Evolutionary conservation across 352 stramenopile genomes (phyloP).

Genomic region (Phytopythium aichiense): DNA sequence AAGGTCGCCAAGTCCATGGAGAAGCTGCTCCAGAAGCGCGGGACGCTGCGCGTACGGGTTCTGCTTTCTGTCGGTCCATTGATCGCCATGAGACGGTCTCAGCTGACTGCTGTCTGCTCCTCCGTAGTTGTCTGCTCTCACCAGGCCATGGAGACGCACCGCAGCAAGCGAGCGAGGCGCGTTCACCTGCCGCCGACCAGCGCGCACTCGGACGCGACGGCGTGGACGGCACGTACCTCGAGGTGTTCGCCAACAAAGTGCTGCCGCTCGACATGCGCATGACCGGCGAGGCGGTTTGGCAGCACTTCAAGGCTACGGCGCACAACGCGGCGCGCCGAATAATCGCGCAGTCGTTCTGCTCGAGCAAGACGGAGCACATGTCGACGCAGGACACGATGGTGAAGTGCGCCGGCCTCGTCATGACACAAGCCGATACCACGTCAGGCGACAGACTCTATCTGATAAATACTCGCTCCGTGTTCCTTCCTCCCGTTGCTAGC

Average conservation of each 20-base stretch:
- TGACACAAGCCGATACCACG: conserved; percentile 10
- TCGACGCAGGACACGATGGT: conserved; percentile 50
- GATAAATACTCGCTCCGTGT: conserved; percentile 8
- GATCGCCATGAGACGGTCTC: background rate
- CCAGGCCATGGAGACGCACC: conserved; percentile 12
- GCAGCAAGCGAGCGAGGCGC: conserved; percentile 14
- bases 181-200: conserved; percentile 11
- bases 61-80: background rate
- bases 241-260: conserved; percentile 34
- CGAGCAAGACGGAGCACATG: conserved; percentile 15
- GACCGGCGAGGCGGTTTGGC: conserved; percentile 27
- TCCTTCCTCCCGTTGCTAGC: background rate
- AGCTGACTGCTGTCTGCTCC: background rate
- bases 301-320: conserved; percentile 32
- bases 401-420: conserved; percentile 51
- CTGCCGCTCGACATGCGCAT: conserved; percentile 34
- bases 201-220: conserved; percentile 28
- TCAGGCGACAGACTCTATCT: background rate
- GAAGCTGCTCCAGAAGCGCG: conserved; percentile 26
- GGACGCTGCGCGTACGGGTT: background rate
- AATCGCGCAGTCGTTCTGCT: conserved; percentile 16
- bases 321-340: conserved; percentile 16
- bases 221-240: conserved; percentile 26
- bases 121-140: conserved; percentile 7
- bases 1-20: conserved; percentile 26